phyloP scores from a whole-genome alignment of 768 basidiomycete genomes.

The Xerocomellus amylosporus region DNA sequence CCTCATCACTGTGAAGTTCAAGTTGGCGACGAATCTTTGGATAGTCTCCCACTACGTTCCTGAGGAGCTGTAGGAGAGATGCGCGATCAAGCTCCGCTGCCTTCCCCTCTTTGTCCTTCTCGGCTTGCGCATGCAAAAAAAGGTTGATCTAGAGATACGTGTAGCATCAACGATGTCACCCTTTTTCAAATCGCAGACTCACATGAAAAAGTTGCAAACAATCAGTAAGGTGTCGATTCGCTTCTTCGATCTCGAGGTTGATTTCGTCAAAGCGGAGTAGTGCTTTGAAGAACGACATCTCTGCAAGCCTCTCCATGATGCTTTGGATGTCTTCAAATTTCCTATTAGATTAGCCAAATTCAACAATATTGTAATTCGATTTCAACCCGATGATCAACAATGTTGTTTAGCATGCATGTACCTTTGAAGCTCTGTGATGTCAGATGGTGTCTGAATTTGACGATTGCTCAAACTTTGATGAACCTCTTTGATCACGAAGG shows the following conservation, averaged over 20 bases:
- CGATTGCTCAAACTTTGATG: neutral
- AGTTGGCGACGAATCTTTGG: neutral
- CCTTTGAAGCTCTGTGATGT: neutral
- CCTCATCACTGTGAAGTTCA: neutral
- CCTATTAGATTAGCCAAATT: neutral
- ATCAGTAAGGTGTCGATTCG: neutral
- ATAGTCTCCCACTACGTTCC: neutral
- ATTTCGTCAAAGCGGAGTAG: neutral
- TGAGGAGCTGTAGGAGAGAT: neutral
- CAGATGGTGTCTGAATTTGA: neutral
- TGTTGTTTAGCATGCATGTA: neutral
- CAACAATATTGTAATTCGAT: no score
- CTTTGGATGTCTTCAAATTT: conserved; percentile 1
- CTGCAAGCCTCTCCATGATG: neutral
- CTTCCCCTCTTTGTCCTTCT: neutral
- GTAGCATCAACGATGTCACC: neutral
- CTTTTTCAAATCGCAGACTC: neutral
- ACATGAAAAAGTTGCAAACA: conserved; percentile 1
- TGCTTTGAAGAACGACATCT: conserved; percentile 7
- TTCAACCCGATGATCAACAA: no score
- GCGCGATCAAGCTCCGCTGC: no score
- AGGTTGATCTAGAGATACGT: neutral
- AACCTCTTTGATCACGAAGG: neutral
- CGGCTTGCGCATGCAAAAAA: neutral
- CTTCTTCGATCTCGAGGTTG: neutral